These are phyloP conservation scores for Zygosaccharomyces siamensis DNA, from an alignment of 805 yeast species.

Conservation along the genomic window DNA sequence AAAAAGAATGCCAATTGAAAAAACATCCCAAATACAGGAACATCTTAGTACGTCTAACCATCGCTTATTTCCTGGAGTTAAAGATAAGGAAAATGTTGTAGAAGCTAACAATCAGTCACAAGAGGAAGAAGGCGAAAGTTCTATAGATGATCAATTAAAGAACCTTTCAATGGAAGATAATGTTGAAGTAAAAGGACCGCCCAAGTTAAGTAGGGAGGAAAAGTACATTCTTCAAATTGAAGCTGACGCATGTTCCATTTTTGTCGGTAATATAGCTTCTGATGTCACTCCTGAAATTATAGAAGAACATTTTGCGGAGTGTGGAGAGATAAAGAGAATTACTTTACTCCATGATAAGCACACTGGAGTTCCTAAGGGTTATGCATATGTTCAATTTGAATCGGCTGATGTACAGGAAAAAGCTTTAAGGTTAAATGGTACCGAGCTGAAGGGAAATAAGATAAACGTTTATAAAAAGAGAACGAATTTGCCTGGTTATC, in stretches of 20 bases:
- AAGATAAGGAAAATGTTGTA: not conserved
- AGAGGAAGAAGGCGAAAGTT: not conserved
- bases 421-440: constrained; percentile 45
- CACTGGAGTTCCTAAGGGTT: constrained; percentile 50
- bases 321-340: constrained; percentile 47
- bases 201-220: constrained; percentile 16
- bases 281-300: constrained; percentile 47
- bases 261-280: constrained; percentile 48
- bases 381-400: constrained; percentile 60
- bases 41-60: not conserved
- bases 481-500: constrained; percentile 49
- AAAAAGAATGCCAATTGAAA: not conserved
- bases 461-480: constrained; percentile 48
- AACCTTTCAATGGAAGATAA: constrained; percentile 1
- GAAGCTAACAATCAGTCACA: not conserved
- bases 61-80: not conserved
- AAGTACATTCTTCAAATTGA: constrained; percentile 36
- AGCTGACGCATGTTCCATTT: constrained; percentile 49
- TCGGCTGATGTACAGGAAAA: constrained; percentile 38
- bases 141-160: not conserved
- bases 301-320: constrained; percentile 42
- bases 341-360: constrained; percentile 42
- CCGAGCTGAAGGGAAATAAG: constrained; percentile 43
- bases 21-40: not conserved
- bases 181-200: constrained; percentile 1